Evolutionary conservation across 2,329 filamentous ascomycete species (phyloP).

Genomic region (Pyrenochaeta sp.): DNA sequence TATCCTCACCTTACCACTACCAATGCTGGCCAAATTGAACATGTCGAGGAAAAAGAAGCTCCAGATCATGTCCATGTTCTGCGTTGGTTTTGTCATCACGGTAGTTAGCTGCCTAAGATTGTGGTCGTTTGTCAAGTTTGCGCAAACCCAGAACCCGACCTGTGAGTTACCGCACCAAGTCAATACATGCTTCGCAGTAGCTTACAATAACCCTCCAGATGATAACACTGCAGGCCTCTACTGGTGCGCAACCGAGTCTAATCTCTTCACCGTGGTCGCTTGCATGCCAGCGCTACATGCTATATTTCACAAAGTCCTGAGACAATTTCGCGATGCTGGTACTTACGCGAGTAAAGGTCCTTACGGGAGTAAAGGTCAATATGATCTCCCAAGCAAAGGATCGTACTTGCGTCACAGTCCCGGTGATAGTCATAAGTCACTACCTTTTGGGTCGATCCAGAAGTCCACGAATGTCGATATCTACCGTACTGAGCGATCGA

Average conservation of each 20-base stretch:
- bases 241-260: conserved; percentile 37
- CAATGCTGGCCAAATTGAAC: conserved; percentile 29
- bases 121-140: conserved; percentile 19
- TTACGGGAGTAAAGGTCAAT: conserved; percentile 20
- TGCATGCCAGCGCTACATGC: conserved; percentile 39
- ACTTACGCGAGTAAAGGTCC: conserved; percentile 22
- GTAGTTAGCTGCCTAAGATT: conserved; percentile 27
- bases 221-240: conserved; percentile 36
- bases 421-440: conserved; percentile 16
- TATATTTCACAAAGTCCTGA: conserved; percentile 23
- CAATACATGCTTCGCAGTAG: neutral
- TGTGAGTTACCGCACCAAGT: neutral
- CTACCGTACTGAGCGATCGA: conserved; percentile 21
- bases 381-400: conserved; percentile 20
- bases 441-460: conserved; percentile 30
- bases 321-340: conserved; percentile 16
- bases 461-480: conserved; percentile 34
- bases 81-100: conserved; percentile 34
- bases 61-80: conserved; percentile 41
- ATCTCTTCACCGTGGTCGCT: conserved; percentile 36
- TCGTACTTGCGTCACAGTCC: conserved; percentile 25
- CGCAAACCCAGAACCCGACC: conserved; percentile 22
- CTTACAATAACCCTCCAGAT: conserved; percentile 13
- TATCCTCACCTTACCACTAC: conserved; percentile 34
- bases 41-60: conserved; percentile 38